Evolutionary conservation across 2,329 filamentous ascomycete genomes (phyloP).

Genomic region (Fusarium domesticum): DNA sequence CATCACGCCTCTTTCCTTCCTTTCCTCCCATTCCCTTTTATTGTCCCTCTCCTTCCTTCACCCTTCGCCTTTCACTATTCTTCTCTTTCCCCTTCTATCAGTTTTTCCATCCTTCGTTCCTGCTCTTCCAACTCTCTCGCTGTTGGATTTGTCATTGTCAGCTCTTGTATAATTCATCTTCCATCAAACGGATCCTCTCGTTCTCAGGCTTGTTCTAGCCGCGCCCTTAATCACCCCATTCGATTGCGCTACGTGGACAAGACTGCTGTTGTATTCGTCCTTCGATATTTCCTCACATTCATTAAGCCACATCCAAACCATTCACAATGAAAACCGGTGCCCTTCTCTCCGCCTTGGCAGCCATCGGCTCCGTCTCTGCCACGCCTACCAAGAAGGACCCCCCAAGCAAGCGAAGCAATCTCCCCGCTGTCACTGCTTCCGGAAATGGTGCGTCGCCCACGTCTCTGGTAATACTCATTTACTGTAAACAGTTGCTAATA

Average conservation of each 20-base stretch:
- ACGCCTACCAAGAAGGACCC: conserved; percentile 51
- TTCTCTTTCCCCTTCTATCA: conserved; percentile 22
- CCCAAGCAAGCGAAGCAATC: conserved; percentile 48
- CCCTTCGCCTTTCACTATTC: conserved; percentile 20
- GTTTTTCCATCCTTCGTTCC: conserved; percentile 26
- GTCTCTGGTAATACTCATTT: not conserved
- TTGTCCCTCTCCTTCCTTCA: conserved; percentile 16
- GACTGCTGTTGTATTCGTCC: conserved; percentile 11
- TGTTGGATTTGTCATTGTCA: conserved; percentile 33
- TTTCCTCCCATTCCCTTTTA: conserved; percentile 14
- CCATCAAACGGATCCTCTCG: conserved; percentile 19
- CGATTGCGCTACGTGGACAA: no score
- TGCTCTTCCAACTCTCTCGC: conserved; percentile 36
- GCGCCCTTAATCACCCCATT: no score
- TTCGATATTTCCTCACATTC: conserved; percentile 7
- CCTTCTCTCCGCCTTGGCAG: conserved; percentile 48
- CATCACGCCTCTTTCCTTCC: conserved; percentile 26
- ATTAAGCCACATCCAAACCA: conserved; percentile 10
- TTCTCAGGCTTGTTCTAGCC: conserved; percentile 12
- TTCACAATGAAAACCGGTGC: conserved; percentile 48
- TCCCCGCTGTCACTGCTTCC: conserved; percentile 51
- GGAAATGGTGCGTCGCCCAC: conserved; percentile 50
- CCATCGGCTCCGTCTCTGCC: conserved; percentile 43
- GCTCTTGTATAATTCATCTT: conserved; percentile 21
- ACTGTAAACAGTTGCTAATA: conserved; percentile 1